phyloP scores from a whole-genome alignment of 306 rosid genomes.

The Quercus alba region DNA sequence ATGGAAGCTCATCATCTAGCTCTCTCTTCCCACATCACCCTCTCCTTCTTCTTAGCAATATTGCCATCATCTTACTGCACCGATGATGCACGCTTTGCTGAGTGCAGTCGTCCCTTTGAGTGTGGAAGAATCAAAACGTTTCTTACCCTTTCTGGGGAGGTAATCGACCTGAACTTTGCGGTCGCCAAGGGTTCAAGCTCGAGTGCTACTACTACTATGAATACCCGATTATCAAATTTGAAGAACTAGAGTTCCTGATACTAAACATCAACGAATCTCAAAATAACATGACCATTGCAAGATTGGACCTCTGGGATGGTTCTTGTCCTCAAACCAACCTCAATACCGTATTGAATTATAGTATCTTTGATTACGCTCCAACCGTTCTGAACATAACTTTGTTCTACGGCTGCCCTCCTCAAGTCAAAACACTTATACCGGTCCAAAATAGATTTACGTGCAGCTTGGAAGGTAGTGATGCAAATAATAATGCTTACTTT shows the following conservation, averaged over 20 bases:
- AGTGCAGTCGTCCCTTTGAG: slow-evolving; percentile 22
- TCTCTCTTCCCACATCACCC: neutral
- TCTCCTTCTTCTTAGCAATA: slow-evolving; percentile 25
- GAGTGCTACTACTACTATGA: slow-evolving; percentile 7
- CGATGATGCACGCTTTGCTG: slow-evolving; percentile 9
- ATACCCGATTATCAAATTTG: slow-evolving; percentile 22
- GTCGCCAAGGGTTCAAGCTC: slow-evolving; percentile 32
- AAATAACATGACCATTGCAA: slow-evolving; percentile 20
- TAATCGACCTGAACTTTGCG: slow-evolving; percentile 25
- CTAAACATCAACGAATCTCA: slow-evolving; percentile 1
- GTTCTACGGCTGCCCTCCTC: slow-evolving; percentile 15
- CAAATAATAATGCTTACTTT: neutral
- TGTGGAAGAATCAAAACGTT: slow-evolving; percentile 32
- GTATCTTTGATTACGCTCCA: slow-evolving; percentile 27
- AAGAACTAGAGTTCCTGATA: slow-evolving; percentile 18
- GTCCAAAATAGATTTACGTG: neutral
- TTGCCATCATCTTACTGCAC: slow-evolving; percentile 5
- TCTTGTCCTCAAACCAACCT: slow-evolving; percentile 3
- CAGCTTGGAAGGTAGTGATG: neutral
- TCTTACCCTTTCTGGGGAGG: slow-evolving; percentile 42
- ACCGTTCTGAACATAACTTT: slow-evolving; percentile 16
- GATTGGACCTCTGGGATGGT: slow-evolving; percentile 29
- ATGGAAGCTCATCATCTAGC: neutral
- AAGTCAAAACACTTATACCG: fast-evolving
- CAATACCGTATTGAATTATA: slow-evolving; percentile 8